These are phyloP conservation scores for Clavispora santaluciae DNA, from an alignment of 805 yeast genomes.

Conservation along the genomic window DNA sequence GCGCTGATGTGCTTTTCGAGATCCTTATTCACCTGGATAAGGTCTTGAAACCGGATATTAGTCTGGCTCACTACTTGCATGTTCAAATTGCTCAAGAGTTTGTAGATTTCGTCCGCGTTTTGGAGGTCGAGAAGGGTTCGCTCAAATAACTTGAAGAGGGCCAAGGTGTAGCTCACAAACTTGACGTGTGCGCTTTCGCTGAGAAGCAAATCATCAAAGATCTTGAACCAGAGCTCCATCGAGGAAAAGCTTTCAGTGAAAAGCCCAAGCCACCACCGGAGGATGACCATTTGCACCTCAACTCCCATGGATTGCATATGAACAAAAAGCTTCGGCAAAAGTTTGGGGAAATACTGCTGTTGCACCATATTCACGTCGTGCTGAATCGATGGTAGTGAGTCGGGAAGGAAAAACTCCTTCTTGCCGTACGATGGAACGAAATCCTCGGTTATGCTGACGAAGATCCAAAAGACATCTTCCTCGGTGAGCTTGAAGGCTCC, in stretches of 20 bases:
- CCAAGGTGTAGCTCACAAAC: slow-evolving; percentile 29
- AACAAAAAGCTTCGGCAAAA: slow-evolving; percentile 34
- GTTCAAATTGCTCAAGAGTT: slow-evolving; percentile 28
- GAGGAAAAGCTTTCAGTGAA: slow-evolving; percentile 48
- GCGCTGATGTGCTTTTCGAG: slow-evolving; percentile 8
- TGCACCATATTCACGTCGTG: slow-evolving; percentile 37
- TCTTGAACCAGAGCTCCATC: slow-evolving; percentile 45
- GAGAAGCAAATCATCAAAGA: slow-evolving; percentile 45
- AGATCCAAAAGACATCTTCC: slow-evolving; percentile 53
- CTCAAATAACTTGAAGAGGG: slow-evolving; percentile 36
- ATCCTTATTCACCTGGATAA: slow-evolving; percentile 11
- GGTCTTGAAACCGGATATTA: slow-evolving; percentile 18
- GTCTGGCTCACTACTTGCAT: slow-evolving; percentile 13
- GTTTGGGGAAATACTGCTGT: slow-evolving; percentile 24
- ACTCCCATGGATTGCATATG: slow-evolving; percentile 34
- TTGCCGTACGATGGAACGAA: slow-evolving; percentile 42
- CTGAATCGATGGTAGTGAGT: slow-evolving; percentile 25
- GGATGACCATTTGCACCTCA: slow-evolving; percentile 45
- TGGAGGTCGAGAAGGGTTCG: slow-evolving; percentile 19
- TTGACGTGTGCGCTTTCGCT: slow-evolving; percentile 30
- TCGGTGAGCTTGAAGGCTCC: slow-evolving; percentile 18
- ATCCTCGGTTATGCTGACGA: slow-evolving; percentile 45
- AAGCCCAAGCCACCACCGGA: slow-evolving; percentile 54
- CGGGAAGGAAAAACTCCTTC: slow-evolving; percentile 8
- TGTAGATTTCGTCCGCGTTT: slow-evolving; percentile 29